Conservation (phyloP, 2,329 filamentous ascomycete genomes). For the Dothideomycetes sp. region DNA sequence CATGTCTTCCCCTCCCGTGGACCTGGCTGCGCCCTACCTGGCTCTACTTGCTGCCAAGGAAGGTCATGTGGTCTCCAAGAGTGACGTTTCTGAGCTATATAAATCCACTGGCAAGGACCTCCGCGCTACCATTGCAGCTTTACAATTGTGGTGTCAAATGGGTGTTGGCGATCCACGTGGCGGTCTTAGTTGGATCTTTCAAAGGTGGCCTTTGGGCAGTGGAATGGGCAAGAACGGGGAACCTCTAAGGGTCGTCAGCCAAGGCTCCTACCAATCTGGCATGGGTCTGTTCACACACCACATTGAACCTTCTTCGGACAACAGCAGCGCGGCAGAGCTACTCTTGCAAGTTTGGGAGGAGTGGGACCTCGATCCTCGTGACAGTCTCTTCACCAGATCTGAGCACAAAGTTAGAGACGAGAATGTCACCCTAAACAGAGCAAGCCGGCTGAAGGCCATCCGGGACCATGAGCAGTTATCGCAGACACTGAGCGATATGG, state of each 20-base stretch:
- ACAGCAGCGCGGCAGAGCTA: conserved; percentile 44
- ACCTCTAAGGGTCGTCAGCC: conserved; percentile 66
- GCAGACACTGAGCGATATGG: conserved; percentile 54
- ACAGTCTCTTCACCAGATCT: conserved; percentile 10
- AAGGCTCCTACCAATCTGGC: conserved; percentile 62
- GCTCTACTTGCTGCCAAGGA: conserved; percentile 77
- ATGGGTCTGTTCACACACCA: conserved; percentile 58
- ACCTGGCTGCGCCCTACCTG: conserved; percentile 68
- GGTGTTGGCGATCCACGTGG: conserved; percentile 80
- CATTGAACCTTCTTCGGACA: conserved; percentile 24
- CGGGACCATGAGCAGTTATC: conserved; percentile 43
- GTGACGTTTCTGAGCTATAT: conserved; percentile 60
- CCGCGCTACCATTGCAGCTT: conserved; percentile 67
- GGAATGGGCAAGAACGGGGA: conserved; percentile 59
- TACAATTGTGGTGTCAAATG: conserved; percentile 97
- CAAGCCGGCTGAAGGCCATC: conserved; percentile 24
- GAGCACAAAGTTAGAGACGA: background rate
- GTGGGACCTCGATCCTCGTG: conserved; percentile 43
- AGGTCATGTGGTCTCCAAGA: conserved; percentile 64
- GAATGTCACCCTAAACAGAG: background rate
- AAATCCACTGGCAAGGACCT: conserved; percentile 59
- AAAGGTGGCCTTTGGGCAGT: conserved; percentile 60
- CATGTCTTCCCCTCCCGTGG: conserved; percentile 53
- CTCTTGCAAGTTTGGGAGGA: conserved; percentile 54
- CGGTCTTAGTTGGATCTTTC: conserved; percentile 82